Base-by-base conservation (phyloP, 2,329 filamentous ascomycete genomes). In the Sarocladiaceae sp. region DNA sequence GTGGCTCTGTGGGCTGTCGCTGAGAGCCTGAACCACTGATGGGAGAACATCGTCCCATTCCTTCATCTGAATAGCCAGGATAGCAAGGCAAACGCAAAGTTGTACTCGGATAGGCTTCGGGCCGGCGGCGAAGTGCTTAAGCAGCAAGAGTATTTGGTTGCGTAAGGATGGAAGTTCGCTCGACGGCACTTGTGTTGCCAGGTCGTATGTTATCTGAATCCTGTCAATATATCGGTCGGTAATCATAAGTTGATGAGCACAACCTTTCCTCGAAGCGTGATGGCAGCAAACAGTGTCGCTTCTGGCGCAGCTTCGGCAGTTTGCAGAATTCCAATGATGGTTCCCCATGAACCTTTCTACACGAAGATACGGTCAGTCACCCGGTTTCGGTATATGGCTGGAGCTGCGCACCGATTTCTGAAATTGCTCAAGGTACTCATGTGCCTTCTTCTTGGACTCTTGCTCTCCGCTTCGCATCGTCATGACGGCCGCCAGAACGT, bases 191-290 rank as follows among this genome's bases (percentile, higher is more conserved):
- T 97, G 93, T 57, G 93, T 80, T 51, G 73, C 81, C 51, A 97
- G 82, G 73, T 99, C 94, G 70, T 96, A 99, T 59, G 92, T 92
- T 61, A 99, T 97, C 94, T 99, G 58, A 3, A 44, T 3, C 8
- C 23, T 15, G 57, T 39, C 50, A 48, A 26, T 39, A 56, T 42
- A 56, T 55, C 40, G 42, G 49, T 39, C 10, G 33, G 6, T 22
- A 37, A 10, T 12, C 4, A 20, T 10, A 15, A 39, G 25, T 28
- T 33, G 51, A 44, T 22, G 17, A 15, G 22, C 28, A 40, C 28
- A 48, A 97, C 94, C 86, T 99, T 99, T 78, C 94, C 94, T 75
- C 96, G 96, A 64, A 99, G 76, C 50, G 94, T 99, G 44, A 93
- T 97, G 54, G 94, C 94, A 44, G 94, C 94, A 70, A 99, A 99